phyloP scores from a whole-genome alignment of 2,329 filamentous ascomycete species.

The Leptosphaerulina australis region DNA sequence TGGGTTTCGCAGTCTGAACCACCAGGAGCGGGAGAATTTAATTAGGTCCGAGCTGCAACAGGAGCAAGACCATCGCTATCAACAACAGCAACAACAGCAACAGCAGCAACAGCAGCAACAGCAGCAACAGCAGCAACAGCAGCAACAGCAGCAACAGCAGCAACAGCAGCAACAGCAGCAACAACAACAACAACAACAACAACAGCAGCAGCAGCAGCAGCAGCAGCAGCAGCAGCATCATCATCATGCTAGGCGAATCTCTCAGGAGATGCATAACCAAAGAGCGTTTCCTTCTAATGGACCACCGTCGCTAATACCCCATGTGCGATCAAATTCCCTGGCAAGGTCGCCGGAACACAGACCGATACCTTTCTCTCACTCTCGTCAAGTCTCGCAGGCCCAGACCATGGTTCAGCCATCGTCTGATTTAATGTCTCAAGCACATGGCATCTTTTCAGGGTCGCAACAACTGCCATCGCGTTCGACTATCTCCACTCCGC shows the following conservation, averaged over 20 bases:
- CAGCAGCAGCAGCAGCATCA: conserved; percentile 37
- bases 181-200: conserved; percentile 32
- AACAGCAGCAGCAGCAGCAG: conserved; percentile 41
- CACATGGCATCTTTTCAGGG: conserved; percentile 23
- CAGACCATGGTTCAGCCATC: conserved; percentile 31
- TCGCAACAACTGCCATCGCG: conserved; percentile 34
- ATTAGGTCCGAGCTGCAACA: conserved; percentile 37
- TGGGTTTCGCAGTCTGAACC: conserved; percentile 31
- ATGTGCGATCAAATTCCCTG: conserved; percentile 34
- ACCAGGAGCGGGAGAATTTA: conserved; percentile 37
- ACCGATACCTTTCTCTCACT: conserved; percentile 38
- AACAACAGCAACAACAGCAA: conserved; percentile 38
- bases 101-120: conserved; percentile 40
- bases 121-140: conserved; percentile 40
- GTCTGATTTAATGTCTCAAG: conserved; percentile 30
- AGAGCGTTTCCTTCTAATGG: conserved; percentile 32
- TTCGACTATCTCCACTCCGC: conserved; percentile 36
- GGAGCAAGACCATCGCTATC: conserved; percentile 41
- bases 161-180: conserved; percentile 43
- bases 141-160: conserved; percentile 34
- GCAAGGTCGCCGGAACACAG: conserved; percentile 42
- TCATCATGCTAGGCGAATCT: conserved; percentile 41
- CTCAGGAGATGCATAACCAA: conserved; percentile 39
- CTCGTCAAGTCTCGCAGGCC: conserved; percentile 33
- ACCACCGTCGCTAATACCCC: conserved; percentile 29